Base-by-base conservation (phyloP, 352 stramenopile genomes). In the Thalassiosira hispida region DNA sequence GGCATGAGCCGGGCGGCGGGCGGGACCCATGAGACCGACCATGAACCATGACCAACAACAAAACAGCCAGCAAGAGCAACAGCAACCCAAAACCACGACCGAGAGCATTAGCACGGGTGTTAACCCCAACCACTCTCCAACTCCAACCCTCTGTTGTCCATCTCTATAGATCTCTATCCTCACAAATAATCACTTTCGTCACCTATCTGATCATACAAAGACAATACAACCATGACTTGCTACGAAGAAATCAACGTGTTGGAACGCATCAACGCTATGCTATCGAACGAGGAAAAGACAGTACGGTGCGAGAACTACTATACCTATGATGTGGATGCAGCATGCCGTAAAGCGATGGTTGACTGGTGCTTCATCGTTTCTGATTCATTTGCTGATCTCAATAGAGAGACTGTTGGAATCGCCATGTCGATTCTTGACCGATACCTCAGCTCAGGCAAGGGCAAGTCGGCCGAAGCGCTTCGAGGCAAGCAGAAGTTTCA, bases 361-460 rank as follows among this genome's bases (percentile, higher is more conserved):
- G 53, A 70, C 11, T 84, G 76, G 76, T 68, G 61, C 42, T 53
- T 67, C 16, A 64, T 53, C 33, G 59, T 84, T 38, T 55, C 29
- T 8, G 57, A 75, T 65, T 47, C 68, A 22, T 61, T 84, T 22
- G 62, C 27, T 38, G 31, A 47, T n/a, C 55, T 84, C 1, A 64
- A 42, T 46, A 63, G 63, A 47, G 77, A 85, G 40, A 82, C 77
- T 18, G 77, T 85, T 23, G 35, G 59, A 9, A 53, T 79, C 12
- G 59, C 63, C 14, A 78, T 81, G 47, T 82, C 70, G 33, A 73
- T 70, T 49, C 33, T 85, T 1, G 77, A 85, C 55, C 70, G 77
- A 3, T 84, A 72, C 35, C 60, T 84, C 18, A 77, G 61, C 46
- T 75, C 69, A 0, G 65, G 38, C 4, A 73, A 65, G 5, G 51